Conservation (phyloP, 495 filamentous ascomycete species). For the Symbiotaphrina buchneri region DNA sequence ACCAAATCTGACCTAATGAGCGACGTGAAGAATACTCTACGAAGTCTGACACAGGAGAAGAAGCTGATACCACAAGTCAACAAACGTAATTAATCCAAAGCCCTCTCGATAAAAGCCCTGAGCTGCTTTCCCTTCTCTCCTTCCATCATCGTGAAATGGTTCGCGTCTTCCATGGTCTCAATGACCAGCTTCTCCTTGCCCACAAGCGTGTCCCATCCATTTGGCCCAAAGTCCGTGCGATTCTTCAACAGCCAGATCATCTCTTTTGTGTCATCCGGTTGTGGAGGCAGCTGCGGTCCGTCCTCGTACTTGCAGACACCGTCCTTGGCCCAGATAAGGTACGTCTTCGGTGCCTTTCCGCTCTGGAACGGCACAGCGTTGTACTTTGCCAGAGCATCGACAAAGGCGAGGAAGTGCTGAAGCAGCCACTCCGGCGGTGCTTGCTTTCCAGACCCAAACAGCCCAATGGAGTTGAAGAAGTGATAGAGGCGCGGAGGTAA, state of each 20-base stretch:
- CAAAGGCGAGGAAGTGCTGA: constrained; percentile 14
- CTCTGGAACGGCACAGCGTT: constrained; percentile 8
- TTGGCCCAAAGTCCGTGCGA: constrained; percentile 14
- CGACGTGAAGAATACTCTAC: too few species aligned
- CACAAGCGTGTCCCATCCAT: constrained; percentile 13
- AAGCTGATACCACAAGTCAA: too few species aligned
- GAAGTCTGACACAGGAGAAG: too few species aligned
- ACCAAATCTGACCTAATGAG: too few species aligned
- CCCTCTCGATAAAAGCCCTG: too few species aligned
- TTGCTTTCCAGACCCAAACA: constrained; percentile 15
- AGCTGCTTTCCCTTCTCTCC: too few species aligned
- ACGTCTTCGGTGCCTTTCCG: constrained; percentile 6
- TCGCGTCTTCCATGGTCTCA: constrained; percentile 11
- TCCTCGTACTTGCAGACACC: constrained; percentile 9
- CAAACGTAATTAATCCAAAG: too few species aligned
- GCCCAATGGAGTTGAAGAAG: constrained; percentile 18
- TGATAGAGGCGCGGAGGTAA: constrained; percentile 13
- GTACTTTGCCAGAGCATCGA: constrained; percentile 14
- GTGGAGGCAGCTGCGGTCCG: constrained; percentile 7
- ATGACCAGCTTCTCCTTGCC: constrained; percentile 9
- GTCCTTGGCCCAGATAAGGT: constrained; percentile 14
- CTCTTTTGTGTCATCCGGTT: constrained; percentile 12
- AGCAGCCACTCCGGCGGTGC: constrained; percentile 13
- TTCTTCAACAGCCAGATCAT: constrained; percentile 16
- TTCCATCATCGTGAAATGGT: constrained; percentile 17